These are phyloP conservation scores for Magnolia officinalis DNA, from an alignment of 164 flowering plant species.

Conservation along the genomic window DNA sequence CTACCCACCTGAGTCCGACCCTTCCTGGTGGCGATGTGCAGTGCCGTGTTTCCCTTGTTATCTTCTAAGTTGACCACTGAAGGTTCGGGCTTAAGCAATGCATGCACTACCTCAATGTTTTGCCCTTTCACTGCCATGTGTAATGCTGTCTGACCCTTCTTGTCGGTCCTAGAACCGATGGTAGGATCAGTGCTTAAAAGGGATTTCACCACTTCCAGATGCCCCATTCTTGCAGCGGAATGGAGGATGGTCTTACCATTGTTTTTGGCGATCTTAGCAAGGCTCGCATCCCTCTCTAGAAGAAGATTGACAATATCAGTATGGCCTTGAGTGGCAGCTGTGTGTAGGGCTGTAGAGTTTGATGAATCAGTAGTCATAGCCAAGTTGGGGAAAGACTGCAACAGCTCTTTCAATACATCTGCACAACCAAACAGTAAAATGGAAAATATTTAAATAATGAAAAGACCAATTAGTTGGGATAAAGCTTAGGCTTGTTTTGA, in stretches of 20 bases:
- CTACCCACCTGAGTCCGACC: constrained; percentile 61
- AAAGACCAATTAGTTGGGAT: background rate
- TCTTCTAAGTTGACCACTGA: constrained; percentile 61
- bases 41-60: constrained; percentile 76
- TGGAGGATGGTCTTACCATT: constrained; percentile 89
- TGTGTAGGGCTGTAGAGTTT: constrained; percentile 84
- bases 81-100: constrained; percentile 68
- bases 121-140: constrained; percentile 98
- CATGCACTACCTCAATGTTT: constrained; percentile 62
- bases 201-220: constrained; percentile 71
- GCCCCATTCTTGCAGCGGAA: constrained; percentile 92
- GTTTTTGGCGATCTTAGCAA: constrained; percentile 75
- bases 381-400: constrained; percentile 59
- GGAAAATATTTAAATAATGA: background rate
- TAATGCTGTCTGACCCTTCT: constrained; percentile 85
- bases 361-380: constrained; percentile 79
- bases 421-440: constrained; percentile 21
- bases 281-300: constrained; percentile 70
- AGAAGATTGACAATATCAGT: constrained; percentile 75
- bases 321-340: constrained; percentile 89
- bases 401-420: constrained; percentile 79
- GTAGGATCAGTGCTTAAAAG: constrained; percentile 67
- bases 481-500: background rate
- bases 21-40: constrained; percentile 74
- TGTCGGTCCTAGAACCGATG: constrained; percentile 64